A percentile compares a stretch with the other conserved stretches of the same genome.
phyloP scores from a whole-genome alignment of 345 rosid genomes.

The Pugionium cornutum region DNA sequence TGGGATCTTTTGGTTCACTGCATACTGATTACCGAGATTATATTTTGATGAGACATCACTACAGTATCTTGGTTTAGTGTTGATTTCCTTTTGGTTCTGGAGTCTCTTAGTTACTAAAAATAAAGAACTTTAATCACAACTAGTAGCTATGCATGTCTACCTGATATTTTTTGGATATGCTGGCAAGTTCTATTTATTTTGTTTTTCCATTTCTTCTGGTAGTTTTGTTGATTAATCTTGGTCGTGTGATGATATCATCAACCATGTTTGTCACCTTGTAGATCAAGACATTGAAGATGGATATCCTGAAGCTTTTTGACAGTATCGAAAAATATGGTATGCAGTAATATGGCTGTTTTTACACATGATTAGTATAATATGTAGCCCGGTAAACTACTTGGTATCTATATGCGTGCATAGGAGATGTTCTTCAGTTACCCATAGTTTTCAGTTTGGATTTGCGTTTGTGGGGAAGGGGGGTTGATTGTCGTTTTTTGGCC shows the following conservation, averaged over 20 bases:
- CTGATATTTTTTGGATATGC: conserved; percentile 5
- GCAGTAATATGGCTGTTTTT: not conserved
- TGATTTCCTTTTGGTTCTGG: not conserved
- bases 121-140: not conserved
- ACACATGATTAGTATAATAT: not conserved
- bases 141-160: conserved; percentile 8
- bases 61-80: conserved; percentile 7
- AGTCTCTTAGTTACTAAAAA: conserved; percentile 2
- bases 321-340: conserved; percentile 81
- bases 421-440: not conserved
- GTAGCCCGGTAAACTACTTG: conserved; percentile 6
- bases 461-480: not conserved
- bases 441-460: not conserved
- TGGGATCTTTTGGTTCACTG: conserved; percentile 26
- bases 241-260: conserved; percentile 11
- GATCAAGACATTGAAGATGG: conserved; percentile 66
- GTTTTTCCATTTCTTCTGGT: conserved; percentile 12
- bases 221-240: not conserved
- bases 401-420: conserved; percentile 2
- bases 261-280: conserved; percentile 44
- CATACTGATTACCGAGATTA: conserved; percentile 11
- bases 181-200: not conserved
- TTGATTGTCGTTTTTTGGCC: not conserved
- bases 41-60: not conserved
- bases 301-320: conserved; percentile 83